A percentile compares a stretch with the other conserved stretches of the same genome.
phyloP scores from a whole-genome alignment of 1,284 basidiomycete genomes.

The Papiliotrema terrestris region DNA sequence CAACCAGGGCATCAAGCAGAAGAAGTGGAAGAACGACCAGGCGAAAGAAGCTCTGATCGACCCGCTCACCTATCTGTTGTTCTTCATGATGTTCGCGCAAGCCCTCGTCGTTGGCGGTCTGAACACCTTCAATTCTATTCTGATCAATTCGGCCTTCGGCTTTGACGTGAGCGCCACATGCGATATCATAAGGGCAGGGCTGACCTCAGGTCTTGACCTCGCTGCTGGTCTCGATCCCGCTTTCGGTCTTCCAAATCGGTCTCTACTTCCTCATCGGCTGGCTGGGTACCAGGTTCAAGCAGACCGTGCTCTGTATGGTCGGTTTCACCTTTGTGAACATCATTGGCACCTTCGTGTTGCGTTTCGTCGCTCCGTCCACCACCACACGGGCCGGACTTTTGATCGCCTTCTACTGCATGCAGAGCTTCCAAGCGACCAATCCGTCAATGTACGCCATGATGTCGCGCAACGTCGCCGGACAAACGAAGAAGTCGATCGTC shows the following conservation, averaged over 20 bases:
- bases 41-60: slow-evolving; percentile 28
- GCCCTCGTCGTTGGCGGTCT: slow-evolving; percentile 31
- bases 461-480: slow-evolving; percentile 28
- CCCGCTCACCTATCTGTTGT: slow-evolving; percentile 28
- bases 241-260: slow-evolving; percentile 15
- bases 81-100: slow-evolving; percentile 27
- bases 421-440: not conserved
- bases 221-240: slow-evolving; percentile 23
- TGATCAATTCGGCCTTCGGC: slow-evolving; percentile 21
- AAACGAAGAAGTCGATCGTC: slow-evolving; percentile 31
- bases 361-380: slow-evolving; percentile 17
- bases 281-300: slow-evolving; percentile 16
- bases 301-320: slow-evolving; percentile 25
- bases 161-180: slow-evolving; percentile 9
- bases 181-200: not conserved
- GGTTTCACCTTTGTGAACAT: slow-evolving; percentile 26
- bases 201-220: not conserved
- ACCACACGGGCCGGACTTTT: slow-evolving; percentile 22
- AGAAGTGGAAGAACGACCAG: slow-evolving; percentile 24
- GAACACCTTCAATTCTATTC: slow-evolving; percentile 14
- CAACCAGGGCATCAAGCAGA: slow-evolving; percentile 37
- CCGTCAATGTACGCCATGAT: slow-evolving; percentile 24
- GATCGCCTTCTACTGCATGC: slow-evolving; percentile 1
- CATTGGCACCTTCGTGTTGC: slow-evolving; percentile 23
- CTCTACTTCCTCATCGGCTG: slow-evolving; percentile 19